These are phyloP conservation scores for Mallotus repandus DNA, from an alignment of 441 rosid species.

Conservation along the genomic window DNA sequence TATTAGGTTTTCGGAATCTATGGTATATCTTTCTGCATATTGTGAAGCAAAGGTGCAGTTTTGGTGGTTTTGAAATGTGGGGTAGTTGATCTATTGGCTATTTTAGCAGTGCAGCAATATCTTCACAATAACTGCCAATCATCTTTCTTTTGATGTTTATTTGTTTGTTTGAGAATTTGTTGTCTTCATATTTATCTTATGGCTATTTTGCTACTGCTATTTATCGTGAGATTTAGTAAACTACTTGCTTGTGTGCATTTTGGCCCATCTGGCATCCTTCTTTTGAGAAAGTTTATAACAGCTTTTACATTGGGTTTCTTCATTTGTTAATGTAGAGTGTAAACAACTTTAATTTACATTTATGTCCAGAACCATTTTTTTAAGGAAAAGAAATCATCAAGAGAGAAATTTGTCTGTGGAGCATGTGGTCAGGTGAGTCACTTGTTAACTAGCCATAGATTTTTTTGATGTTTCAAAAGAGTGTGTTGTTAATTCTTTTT, in stretches of 20 bases:
- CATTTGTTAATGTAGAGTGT: constrained; percentile 2
- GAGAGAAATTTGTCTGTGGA: constrained; percentile 93
- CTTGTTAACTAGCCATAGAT: constrained; percentile 6
- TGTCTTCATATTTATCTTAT: no score
- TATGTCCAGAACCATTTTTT: constrained; percentile 44
- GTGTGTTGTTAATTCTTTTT: constrained; percentile 23
- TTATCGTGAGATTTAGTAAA: background rate
- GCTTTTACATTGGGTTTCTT: background rate
- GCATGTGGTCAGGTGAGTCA: constrained; percentile 92
- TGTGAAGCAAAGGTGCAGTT: background rate
- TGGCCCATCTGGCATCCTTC: background rate
- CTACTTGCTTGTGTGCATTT: background rate
- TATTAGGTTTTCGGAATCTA: background rate
- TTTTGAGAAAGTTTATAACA: background rate
- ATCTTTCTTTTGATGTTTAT: background rate
- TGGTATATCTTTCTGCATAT: background rate
- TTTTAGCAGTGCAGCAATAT: background rate
- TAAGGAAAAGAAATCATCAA: constrained; percentile 92
- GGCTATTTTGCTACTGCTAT: no score
- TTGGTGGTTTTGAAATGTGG: background rate
- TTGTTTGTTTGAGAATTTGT: background rate
- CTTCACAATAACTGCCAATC: background rate
- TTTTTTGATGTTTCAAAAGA: constrained; percentile 11
- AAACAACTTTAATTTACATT: constrained; percentile 16
- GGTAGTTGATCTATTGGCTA: background rate